Percentiles rank a stretch among this genome's conserved stretches.
Evolutionary conservation across 108 stramenopile species (phyloP).

Genomic region (Nitzschia sp.): DNA sequence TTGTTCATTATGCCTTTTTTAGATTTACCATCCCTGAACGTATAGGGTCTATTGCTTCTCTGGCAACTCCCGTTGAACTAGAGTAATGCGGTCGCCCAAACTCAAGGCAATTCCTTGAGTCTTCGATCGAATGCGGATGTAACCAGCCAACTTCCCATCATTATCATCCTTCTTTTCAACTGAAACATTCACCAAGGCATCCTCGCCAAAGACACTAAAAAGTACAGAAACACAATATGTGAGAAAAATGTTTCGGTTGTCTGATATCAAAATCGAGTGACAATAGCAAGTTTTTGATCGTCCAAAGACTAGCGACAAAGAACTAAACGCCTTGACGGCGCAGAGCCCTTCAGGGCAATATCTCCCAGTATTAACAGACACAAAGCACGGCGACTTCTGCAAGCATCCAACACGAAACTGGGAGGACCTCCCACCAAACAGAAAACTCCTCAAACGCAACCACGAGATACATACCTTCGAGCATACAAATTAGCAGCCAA

Average conservation of each 20-base stretch:
- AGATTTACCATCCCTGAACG: neutral
- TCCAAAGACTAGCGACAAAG: conserved; percentile 18
- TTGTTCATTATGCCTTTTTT: neutral
- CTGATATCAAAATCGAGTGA: conserved; percentile 29
- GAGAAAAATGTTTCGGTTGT: conserved; percentile 50
- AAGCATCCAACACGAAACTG: conserved; percentile 85
- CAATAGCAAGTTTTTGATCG: conserved; percentile 21
- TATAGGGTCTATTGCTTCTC: conserved; percentile 18
- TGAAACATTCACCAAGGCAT: conserved; percentile 97
- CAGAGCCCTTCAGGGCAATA: conserved; percentile 31
- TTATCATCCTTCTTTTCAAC: conserved; percentile 98
- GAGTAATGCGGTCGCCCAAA: conserved; percentile 98
- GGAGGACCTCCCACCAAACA: conserved; percentile 33
- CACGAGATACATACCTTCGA: conserved; percentile 63
- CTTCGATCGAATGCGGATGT: conserved; percentile 98
- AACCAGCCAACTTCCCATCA: conserved; percentile 94
- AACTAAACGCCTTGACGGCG: conserved; percentile 79
- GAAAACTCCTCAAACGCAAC: neutral
- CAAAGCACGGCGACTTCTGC: conserved; percentile 34
- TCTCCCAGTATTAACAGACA: conserved; percentile 77
- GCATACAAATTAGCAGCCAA: conserved; percentile 99
- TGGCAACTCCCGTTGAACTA: conserved; percentile 81
- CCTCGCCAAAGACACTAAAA: conserved; percentile 95
- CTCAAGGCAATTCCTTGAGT: conserved; percentile 99
- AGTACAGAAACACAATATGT: conserved; percentile 9